Conservation (phyloP, 441 rosid species). For the Erysimum pusillum region DNA sequence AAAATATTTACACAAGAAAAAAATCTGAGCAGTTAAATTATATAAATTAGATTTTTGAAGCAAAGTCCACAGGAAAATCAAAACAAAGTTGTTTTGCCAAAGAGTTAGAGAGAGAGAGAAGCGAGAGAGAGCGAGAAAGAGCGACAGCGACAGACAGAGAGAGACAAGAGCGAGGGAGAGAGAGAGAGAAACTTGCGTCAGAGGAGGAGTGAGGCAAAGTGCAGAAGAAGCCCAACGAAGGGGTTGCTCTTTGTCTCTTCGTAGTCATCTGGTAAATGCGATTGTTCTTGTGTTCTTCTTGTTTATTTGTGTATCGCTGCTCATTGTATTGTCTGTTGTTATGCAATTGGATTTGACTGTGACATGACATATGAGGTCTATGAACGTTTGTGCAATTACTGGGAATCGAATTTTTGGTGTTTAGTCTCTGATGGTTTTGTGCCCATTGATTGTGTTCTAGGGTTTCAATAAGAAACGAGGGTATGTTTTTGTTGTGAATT, state of each 20-base stretch:
- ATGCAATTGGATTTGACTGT: conserved; percentile 17
- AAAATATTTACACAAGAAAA: conserved; percentile 38
- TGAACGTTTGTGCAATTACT: conserved; percentile 36
- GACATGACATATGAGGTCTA: conserved; percentile 4
- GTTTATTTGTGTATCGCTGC: conserved; percentile 23
- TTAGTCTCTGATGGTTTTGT: conserved; percentile 41
- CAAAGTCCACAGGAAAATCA: conserved; percentile 34
- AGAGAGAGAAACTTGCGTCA: conserved; percentile 28
- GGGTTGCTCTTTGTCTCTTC: conserved; percentile 16
- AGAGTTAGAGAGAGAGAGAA: conserved; percentile 14
- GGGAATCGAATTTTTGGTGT: conserved; percentile 32
- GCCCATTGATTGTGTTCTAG: conserved; percentile 40
- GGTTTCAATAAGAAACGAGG: conserved; percentile 30
- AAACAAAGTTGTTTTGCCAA: conserved; percentile 27
- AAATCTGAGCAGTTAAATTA: conserved; percentile 33
- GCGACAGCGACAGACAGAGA: neutral
- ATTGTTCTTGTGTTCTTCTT: conserved; percentile 40
- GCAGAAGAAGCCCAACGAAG: conserved; percentile 33
- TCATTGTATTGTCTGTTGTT: conserved; percentile 30
- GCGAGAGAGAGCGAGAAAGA: conserved; percentile 18
- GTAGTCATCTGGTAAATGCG: conserved; percentile 39
- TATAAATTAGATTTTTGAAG: conserved; percentile 38
- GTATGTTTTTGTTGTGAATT: conserved; percentile 17
- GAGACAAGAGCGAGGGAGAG: neutral
- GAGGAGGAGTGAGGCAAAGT: conserved; percentile 34